Evolutionary conservation across 2,329 filamentous ascomycete species (phyloP).

Genomic region (Ophiostoma quercus): DNA sequence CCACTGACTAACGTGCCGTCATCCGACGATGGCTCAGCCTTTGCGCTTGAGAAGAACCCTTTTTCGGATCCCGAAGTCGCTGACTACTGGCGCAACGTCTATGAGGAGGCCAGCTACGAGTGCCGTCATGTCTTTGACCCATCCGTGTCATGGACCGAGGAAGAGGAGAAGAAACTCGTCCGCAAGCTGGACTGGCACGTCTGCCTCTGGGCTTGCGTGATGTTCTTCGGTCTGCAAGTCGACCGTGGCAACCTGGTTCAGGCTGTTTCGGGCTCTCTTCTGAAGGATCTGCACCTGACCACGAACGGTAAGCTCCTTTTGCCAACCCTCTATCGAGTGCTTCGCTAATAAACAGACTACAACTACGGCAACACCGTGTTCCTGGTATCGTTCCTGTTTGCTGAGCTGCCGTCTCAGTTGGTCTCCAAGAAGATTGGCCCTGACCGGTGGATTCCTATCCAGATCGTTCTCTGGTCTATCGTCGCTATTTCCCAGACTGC

Average conservation of each 20-base stretch:
- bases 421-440: slow-evolving; percentile 47
- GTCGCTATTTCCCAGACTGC: slow-evolving; percentile 34
- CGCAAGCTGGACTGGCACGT: slow-evolving; percentile 40
- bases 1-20: not conserved
- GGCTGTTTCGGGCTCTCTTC: slow-evolving; percentile 36
- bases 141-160: slow-evolving; percentile 48
- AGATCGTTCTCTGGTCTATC: slow-evolving; percentile 34
- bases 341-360: slow-evolving; percentile 33
- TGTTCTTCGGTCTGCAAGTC: slow-evolving; percentile 38
- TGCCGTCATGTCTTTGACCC: slow-evolving; percentile 56
- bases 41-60: slow-evolving; percentile 30
- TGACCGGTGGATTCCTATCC: slow-evolving; percentile 36
- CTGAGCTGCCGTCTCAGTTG: slow-evolving; percentile 59
- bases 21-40: slow-evolving; percentile 19
- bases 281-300: slow-evolving; percentile 31
- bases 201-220: slow-evolving; percentile 34
- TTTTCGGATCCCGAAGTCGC: slow-evolving; percentile 33
- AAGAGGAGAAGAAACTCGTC: slow-evolving; percentile 52
- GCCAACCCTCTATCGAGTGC: not conserved
- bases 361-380: slow-evolving; percentile 54
- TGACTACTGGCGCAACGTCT: slow-evolving; percentile 34
- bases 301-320: slow-evolving; percentile 31
- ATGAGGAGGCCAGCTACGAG: slow-evolving; percentile 45
- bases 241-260: slow-evolving; percentile 38
- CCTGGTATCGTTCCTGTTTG: slow-evolving; percentile 47